phyloP scores from a whole-genome alignment of 1,284 basidiomycete genomes.

The Sporisorium scitamineum region DNA sequence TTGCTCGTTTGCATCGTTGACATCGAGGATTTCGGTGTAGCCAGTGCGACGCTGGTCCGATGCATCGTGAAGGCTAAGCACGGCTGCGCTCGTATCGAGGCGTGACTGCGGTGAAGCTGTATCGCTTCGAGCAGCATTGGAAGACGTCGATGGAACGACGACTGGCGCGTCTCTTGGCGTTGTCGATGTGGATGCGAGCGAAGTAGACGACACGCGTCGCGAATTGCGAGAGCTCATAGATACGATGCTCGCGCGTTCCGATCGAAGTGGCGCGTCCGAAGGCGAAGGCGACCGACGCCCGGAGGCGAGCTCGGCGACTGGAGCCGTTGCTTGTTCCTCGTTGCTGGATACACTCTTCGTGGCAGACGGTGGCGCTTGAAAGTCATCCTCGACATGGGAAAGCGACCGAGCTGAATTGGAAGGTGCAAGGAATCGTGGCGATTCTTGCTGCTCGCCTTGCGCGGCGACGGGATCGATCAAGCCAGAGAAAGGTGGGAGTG shows the following conservation, averaged over 20 bases:
- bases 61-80: conserved; percentile 10
- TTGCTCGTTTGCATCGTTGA: conserved; percentile 17
- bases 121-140: conserved; percentile 10
- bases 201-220: conserved; percentile 10
- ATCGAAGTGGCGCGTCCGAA: conserved; percentile 26
- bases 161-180: background rate
- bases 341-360: background rate
- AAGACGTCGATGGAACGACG: conserved; percentile 1
- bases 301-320: background rate
- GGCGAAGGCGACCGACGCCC: conserved; percentile 11
- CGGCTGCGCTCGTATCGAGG: conserved; percentile 16
- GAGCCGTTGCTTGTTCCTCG: background rate
- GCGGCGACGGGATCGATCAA: background rate
- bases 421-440: background rate
- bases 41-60: conserved; percentile 28
- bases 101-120: conserved; percentile 16
- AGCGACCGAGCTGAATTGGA: conserved; percentile 6
- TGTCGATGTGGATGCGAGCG: background rate
- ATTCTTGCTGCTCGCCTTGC: background rate
- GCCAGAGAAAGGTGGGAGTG: background rate
- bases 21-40: conserved; percentile 31
- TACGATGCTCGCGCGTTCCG: conserved; percentile 30
- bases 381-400: background rate
- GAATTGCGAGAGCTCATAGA: conserved; percentile 24
- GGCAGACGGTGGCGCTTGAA: background rate